These are phyloP conservation scores for Myxozyma monticola DNA, from an alignment of 805 yeast genomes.

Conservation along the genomic window DNA sequence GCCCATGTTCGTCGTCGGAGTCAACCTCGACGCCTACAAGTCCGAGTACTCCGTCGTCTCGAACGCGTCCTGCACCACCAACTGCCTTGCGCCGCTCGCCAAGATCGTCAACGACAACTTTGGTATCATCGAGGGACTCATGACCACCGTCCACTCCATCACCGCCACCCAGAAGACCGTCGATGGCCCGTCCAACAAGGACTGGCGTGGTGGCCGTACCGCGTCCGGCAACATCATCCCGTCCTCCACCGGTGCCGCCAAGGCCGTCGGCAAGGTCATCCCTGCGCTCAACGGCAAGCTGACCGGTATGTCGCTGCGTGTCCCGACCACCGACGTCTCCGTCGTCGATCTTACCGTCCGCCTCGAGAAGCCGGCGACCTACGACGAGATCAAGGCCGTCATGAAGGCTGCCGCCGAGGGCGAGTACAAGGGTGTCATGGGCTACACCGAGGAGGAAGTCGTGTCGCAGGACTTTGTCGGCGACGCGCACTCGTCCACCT, in stretches of 20 bases:
- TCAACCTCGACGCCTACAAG: constrained; percentile 77
- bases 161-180: constrained; percentile 96
- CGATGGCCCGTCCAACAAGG: constrained; percentile 96
- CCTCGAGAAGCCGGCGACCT: constrained; percentile 71
- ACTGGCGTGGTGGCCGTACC: constrained; percentile 98
- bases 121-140: constrained; percentile 87
- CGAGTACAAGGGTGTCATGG: constrained; percentile 75
- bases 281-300: constrained; percentile 89
- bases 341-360: constrained; percentile 90
- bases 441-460: constrained; percentile 90
- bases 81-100: constrained; percentile 93
- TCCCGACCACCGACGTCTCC: constrained; percentile 90
- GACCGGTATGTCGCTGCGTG: constrained; percentile 92
- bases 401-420: constrained; percentile 76
- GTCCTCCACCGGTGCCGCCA: constrained; percentile 96
- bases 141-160: constrained; percentile 95
- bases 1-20: constrained; percentile 94
- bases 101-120: constrained; percentile 82
- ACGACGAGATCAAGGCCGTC: constrained; percentile 78
- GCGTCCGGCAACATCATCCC: constrained; percentile 95
- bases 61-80: constrained; percentile 94
- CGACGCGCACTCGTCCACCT: constrained; percentile 82
- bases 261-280: constrained; percentile 94
- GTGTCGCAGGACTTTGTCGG: constrained; percentile 88
- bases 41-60: constrained; percentile 75